Conservation (phyloP, 768 basidiomycete genomes). For the Suillus occidentalis region DNA sequence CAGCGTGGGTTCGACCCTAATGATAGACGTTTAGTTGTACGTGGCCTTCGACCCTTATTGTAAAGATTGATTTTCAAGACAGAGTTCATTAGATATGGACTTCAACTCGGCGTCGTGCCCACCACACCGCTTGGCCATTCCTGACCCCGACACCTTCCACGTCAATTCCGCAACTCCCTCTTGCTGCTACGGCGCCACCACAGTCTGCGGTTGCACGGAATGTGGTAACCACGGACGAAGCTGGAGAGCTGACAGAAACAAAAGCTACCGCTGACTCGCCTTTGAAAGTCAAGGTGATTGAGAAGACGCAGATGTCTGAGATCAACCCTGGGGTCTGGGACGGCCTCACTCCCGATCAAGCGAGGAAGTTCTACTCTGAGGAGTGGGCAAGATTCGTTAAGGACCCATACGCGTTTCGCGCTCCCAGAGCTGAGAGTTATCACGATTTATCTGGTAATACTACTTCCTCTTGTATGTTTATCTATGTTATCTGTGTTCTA, state of each 20-base stretch:
- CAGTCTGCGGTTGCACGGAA: slow-evolving; percentile 3
- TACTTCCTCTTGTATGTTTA: not conserved
- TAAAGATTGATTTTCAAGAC: not conserved
- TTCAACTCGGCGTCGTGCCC: slow-evolving; percentile 86
- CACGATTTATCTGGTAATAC: slow-evolving; percentile 84
- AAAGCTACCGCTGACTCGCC: slow-evolving; percentile 19
- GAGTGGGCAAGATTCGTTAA: slow-evolving; percentile 92
- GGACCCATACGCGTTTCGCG: slow-evolving; percentile 91
- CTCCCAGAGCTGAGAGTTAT: slow-evolving; percentile 94
- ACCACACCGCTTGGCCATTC: slow-evolving; percentile 98
- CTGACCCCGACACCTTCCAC: slow-evolving; percentile 37
- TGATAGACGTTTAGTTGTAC: slow-evolving; percentile 66
- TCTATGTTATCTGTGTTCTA: slow-evolving; percentile 6
- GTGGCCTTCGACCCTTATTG: slow-evolving; percentile 22
- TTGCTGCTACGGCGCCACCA: not conserved
- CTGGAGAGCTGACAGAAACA: not conserved
- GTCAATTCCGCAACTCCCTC: slow-evolving; percentile 7
- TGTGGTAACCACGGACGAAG: slow-evolving; percentile 2
- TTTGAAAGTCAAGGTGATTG: slow-evolving; percentile 76
- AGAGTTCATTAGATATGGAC: slow-evolving; percentile 81
- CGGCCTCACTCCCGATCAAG: slow-evolving; percentile 88
- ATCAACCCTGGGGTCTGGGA: slow-evolving; percentile 99
- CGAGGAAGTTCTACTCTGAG: slow-evolving; percentile 84
- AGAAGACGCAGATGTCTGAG: slow-evolving; percentile 96
- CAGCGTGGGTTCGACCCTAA: slow-evolving; percentile 63